Conservation (phyloP, 2,329 filamentous ascomycete genomes). For the Hawksworthiomyces lignivorus region DNA sequence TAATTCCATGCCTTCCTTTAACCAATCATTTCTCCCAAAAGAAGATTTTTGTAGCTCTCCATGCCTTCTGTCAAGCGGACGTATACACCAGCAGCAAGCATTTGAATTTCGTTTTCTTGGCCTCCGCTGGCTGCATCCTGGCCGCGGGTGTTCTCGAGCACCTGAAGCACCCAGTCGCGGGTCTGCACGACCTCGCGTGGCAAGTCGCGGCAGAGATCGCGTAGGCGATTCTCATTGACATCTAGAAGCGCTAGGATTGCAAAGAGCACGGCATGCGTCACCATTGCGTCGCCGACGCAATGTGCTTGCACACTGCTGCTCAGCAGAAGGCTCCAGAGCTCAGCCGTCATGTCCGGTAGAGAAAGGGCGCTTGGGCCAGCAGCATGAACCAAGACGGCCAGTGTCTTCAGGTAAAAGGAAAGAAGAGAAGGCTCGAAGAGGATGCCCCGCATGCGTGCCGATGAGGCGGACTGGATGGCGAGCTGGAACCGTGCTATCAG, state of each 20-base stretch:
- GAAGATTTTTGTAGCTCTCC: slow-evolving; percentile 67
- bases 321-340: slow-evolving; percentile 79
- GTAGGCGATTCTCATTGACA: slow-evolving; percentile 66
- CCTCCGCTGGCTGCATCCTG: slow-evolving; percentile 39
- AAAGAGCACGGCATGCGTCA: slow-evolving; percentile 70
- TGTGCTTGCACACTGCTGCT: slow-evolving; percentile 48
- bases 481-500: slow-evolving; percentile 74
- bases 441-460: slow-evolving; percentile 43
- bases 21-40: slow-evolving; percentile 62
- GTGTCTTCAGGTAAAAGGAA: slow-evolving; percentile 73
- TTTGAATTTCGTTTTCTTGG: slow-evolving; percentile 74
- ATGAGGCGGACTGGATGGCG: slow-evolving; percentile 36
- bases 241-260: slow-evolving; percentile 74
- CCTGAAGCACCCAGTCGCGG: slow-evolving; percentile 67
- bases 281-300: slow-evolving; percentile 46
- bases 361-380: slow-evolving; percentile 70
- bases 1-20: too few relatives aligned
- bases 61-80: slow-evolving; percentile 74
- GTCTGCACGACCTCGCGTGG: slow-evolving; percentile 76
- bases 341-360: slow-evolving; percentile 71
- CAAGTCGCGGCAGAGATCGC: slow-evolving; percentile 64
- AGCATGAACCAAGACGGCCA: slow-evolving; percentile 75
- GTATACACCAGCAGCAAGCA: slow-evolving; percentile 67
- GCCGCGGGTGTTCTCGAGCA: slow-evolving; percentile 58
- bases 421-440: slow-evolving; percentile 70